Evolutionary conservation across 108 stramenopile genomes (phyloP).

Genomic region (Hondaea fermentalgiana): DNA sequence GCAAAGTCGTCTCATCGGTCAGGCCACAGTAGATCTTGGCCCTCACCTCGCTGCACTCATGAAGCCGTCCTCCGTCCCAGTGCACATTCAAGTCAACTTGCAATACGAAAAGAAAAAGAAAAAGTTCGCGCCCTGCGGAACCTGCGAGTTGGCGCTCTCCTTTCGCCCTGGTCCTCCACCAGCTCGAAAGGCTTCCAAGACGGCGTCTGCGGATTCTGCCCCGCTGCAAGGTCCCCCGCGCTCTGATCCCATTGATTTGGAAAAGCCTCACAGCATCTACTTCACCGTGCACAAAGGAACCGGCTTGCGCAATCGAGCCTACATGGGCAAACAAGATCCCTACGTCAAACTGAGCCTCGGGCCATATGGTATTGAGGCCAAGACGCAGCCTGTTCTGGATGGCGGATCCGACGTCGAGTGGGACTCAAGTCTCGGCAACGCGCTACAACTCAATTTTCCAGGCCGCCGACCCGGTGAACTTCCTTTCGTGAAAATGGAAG

Average conservation of each 20-base stretch:
- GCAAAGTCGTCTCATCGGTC: neutral
- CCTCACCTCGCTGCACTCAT: neutral
- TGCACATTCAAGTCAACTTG: neutral
- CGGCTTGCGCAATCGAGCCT: neutral
- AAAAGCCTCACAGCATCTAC: neutral
- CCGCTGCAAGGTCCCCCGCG: neutral
- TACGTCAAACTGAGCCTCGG: neutral
- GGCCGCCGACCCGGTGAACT: neutral
- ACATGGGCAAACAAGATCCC: neutral
- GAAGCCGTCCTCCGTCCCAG: neutral
- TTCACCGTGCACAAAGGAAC: neutral
- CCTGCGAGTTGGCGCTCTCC: neutral
- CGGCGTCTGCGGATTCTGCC: neutral
- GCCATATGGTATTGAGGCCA: neutral
- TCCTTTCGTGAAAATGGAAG: neutral
- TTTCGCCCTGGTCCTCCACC: neutral
- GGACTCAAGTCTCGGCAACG: neutral
- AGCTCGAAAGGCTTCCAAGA: neutral
- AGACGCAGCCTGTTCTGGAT: neutral
- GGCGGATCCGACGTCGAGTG: neutral
- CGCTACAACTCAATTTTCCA: neutral
- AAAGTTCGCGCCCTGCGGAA: neutral
- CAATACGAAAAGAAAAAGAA: neutral
- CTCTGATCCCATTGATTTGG: neutral
- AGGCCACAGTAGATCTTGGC: neutral